phyloP scores from a whole-genome alignment of 208 protist species.

The Leishmania turanica region DNA sequence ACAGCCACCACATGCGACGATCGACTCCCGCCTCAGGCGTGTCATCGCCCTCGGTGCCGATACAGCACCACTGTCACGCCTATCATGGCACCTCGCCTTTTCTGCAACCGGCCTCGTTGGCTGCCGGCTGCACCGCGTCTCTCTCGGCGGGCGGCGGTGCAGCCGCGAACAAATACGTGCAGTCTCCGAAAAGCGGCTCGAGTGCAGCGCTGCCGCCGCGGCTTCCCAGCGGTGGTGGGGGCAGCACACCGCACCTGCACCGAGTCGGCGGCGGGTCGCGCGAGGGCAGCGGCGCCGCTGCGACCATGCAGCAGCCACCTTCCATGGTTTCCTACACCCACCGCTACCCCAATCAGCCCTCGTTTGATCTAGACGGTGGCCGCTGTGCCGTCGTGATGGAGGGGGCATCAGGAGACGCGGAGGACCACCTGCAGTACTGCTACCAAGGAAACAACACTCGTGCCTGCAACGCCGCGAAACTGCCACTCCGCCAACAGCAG shows the following conservation, averaged over 20 bases:
- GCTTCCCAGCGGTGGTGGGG: not conserved
- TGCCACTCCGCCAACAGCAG: not conserved
- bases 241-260: not conserved
- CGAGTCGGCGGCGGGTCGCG: not conserved
- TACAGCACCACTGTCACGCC: conserved; percentile 20
- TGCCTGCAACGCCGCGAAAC: not conserved
- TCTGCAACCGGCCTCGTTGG: conserved; percentile 9
- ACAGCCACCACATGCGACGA: conserved; percentile 10
- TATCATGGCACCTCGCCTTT: conserved; percentile 26
- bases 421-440: not conserved
- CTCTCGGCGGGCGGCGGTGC: not conserved
- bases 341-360: conserved; percentile 1
- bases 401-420: not conserved
- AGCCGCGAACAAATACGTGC: conserved; percentile 4
- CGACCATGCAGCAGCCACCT: conserved; percentile 22
- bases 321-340: conserved; percentile 1
- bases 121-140: not conserved
- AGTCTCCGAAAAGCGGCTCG: conserved; percentile 9
- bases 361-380: not conserved
- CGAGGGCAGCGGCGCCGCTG: conserved; percentile 16
- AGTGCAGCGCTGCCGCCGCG: conserved; percentile 2
- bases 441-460: not conserved
- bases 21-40: not conserved
- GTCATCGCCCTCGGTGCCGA: conserved; percentile 10
- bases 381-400: not conserved